Evolutionary conservation across 179 eudicot species (phyloP), one percentile per base, ranked within the genome.

Genomic region (Beta lomatogona): DNA sequence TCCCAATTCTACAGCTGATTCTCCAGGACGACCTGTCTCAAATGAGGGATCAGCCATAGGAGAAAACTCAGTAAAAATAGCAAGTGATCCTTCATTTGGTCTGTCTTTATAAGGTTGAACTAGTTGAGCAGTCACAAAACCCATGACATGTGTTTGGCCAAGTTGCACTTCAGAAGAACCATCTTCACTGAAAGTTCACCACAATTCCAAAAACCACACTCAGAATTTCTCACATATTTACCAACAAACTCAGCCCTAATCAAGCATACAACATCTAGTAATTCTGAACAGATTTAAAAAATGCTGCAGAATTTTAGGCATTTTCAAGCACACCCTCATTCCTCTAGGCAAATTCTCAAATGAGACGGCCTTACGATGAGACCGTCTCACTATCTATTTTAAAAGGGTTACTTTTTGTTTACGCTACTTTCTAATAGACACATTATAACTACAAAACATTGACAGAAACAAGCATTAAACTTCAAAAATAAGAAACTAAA

Each of bases 21-120:
- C 97, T 83, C 92, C 93, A 67, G 94, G 98, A 77, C 94, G 91
- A 52, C 97, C 97, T 18, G 86, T 80, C 81, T 94, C 98, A 90
- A 89, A 94, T 31, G 97, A 92, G 36, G 97, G 97, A 84, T 93
- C 97, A 75, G 97, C 97, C 98, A 93, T 92, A 19, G 97, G 98
- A 77, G 98, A 94, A 75, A 94, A 94, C 82, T 94, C 97, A 0
- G 97, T 94, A 72, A 73, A 93, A 45, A 94, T 89, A 69, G 90
- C 80, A 85, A 94, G 93, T 61, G 89, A 86, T 77, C 97, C 97
- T 93, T 94, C 98, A 86, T 94, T 94, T 50, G 93, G 92, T 84
- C 94, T 88, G 80, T 94, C 98, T 48, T 87, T 80, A 82, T 92
- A 94, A 74, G 98, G 98, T 79, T 90, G 97, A 88, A 88, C 93